Conservation (phyloP, 2,329 filamentous ascomycete species). For the Trichophyton mentagrophytes region DNA sequence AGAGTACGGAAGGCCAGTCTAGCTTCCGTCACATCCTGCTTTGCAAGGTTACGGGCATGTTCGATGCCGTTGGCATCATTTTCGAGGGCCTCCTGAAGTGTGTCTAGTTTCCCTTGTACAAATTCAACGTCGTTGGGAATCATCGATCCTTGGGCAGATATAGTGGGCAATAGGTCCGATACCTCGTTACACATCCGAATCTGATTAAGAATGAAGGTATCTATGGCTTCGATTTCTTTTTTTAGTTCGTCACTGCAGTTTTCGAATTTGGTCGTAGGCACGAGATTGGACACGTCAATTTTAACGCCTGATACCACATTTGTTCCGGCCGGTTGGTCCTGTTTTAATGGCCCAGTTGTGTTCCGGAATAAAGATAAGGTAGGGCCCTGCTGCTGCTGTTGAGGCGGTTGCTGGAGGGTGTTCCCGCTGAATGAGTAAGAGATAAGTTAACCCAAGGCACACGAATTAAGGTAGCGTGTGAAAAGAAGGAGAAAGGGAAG, state of each 20-base stretch:
- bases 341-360: conserved; percentile 19
- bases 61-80: conserved; percentile 51
- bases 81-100: conserved; percentile 49
- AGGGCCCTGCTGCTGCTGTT: conserved; percentile 37
- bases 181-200: conserved; percentile 62
- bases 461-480: too few species aligned
- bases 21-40: conserved; percentile 57
- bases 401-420: conserved; percentile 15
- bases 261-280: conserved; percentile 81
- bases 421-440: background rate
- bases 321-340: conserved; percentile 23
- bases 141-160: conserved; percentile 51
- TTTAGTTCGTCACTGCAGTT: conserved; percentile 76
- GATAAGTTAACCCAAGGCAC: background rate
- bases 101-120: conserved; percentile 48
- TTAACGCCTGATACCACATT: conserved; percentile 54
- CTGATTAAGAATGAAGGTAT: conserved; percentile 67
- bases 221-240: conserved; percentile 61
- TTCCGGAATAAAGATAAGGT: conserved; percentile 30
- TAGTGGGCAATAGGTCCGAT: conserved; percentile 54
- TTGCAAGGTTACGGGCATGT: conserved; percentile 43
- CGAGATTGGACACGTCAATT: conserved; percentile 65
- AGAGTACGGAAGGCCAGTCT: conserved; percentile 60
- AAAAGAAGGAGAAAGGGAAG: background rate
- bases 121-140: conserved; percentile 55